A percentile compares a stretch with the other conserved stretches of the same genome.
These are phyloP conservation scores for Phytomonas sp. DNA, from an alignment of 208 protist species.

Conservation along the genomic window DNA sequence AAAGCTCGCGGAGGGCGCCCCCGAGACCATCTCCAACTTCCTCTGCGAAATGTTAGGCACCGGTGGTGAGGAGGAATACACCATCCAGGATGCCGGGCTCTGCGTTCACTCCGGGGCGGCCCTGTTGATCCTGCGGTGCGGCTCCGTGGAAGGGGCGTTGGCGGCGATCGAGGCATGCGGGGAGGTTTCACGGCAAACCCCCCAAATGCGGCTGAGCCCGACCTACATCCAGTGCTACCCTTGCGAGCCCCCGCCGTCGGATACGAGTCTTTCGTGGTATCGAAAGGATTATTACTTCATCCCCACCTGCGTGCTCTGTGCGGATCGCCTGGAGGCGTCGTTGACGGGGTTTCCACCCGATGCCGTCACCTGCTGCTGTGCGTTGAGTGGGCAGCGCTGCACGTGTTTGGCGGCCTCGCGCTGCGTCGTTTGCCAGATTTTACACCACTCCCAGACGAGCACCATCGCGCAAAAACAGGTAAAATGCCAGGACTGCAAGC, in stretches of 20 bases:
- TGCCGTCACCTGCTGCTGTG: constrained; percentile 32
- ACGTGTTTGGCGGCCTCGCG: constrained; percentile 39
- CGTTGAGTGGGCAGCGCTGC: constrained; percentile 19
- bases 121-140: constrained; percentile 35
- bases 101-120: constrained; percentile 45
- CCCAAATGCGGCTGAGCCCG: constrained; percentile 21
- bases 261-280: constrained; percentile 1
- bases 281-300: constrained; percentile 57
- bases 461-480: constrained; percentile 11
- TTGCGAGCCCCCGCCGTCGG: constrained; percentile 13
- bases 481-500: constrained; percentile 57
- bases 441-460: constrained; percentile 19
- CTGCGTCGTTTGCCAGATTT: constrained; percentile 52
- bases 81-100: constrained; percentile 34
- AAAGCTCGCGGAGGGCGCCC: constrained; percentile 19
- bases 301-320: constrained; percentile 70
- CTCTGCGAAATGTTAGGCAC: constrained; percentile 13
- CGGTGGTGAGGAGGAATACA: constrained; percentile 1
- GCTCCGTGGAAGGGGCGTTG: constrained; percentile 37
- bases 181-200: constrained; percentile 21
- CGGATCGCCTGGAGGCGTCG: constrained; percentile 61
- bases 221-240: constrained; percentile 32
- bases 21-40: constrained; percentile 27
- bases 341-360: constrained; percentile 43
- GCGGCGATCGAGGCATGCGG: constrained; percentile 30